Base-by-base conservation (phyloP, 208 protist species). In the Crithidia fasciculata region DNA sequence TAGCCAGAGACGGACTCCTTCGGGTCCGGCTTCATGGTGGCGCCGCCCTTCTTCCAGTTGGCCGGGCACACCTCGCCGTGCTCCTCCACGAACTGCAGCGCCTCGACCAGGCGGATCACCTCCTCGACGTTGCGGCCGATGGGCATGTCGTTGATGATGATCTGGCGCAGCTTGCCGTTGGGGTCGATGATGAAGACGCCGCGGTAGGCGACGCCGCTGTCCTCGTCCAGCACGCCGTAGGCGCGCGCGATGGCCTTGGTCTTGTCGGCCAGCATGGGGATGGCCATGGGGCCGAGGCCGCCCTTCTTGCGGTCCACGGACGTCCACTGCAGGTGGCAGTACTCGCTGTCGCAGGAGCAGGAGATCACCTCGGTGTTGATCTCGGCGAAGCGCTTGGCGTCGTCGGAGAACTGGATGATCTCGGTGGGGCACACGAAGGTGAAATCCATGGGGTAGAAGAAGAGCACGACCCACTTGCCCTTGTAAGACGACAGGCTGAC, bases 391-490 rank as follows among this genome's bases (percentile, higher is more conserved):
- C 98, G 86, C 64, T 92, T 91, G 55, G 80, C 82, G 74, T 83
- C 77, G 70, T 99, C 96, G 52, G 81, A 93, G 93, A 99, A 99
- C 74, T 97, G 94, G 76, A 97, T 95, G 72, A 99, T 98, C 90
- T 99, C 97, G 13, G 97, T 99, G 45, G 98, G 98, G 89, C 98
- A 99, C 71, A 99, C 97, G 76, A 99, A 99, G 71, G 96, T 98
- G 88, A 98, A 99, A 84, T 99, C 97, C 39, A 98, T 72, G 39
- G 97, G 97, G 82, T 98, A 98, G 89, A 99, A 99, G 92, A 99
- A 98, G 47, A 99, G 90, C 52, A 99, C 94, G 37, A 98, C 74
- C 80, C 93, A 99, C 82, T 97, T 98, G 74, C 97, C 97, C 81
- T 91, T 94, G 94, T 95, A 98, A 59, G 95, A 89, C 18, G 71